Base-by-base conservation (phyloP, 2,329 filamentous ascomycete species). In the Venturia asperata region DNA sequence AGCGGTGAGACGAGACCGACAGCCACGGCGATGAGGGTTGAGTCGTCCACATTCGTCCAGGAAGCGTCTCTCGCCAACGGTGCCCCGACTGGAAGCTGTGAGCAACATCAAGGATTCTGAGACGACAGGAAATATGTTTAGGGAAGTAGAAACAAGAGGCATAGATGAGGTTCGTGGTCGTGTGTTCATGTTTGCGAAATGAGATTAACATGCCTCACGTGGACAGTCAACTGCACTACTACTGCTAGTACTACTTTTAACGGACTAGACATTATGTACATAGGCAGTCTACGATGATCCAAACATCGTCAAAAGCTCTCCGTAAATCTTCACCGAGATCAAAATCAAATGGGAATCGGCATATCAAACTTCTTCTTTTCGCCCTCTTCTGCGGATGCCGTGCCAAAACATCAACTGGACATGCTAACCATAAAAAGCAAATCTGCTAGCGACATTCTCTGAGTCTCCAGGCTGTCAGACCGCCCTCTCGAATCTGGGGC, bases 221-320 rank as follows among this genome's bases (percentile, higher is more conserved):
- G 52, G 27, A 58, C 30, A 30, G 13, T 17, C 15, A 7, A 58
- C 19, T 37, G 52, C 52, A 58, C 15, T 37, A 58, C 19, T 27
- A 58, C 19, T n/a, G 52, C 52, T 37, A 58, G 52, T n/a, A n/a
- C 37, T 58, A 37, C 52, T n/a, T n/a, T 11, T 58, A 34, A 37
- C 11, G 37, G 52, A 58, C 52, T 58, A 58, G 30, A 58, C 17
- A 37, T 58, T 37, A 58, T 58, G 30, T 58, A 58, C 52, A 58
- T 9, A n/a, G 1, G 17, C 7, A 58, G 4, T 19, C 27, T 21
- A 37, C n/a, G 52, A 37, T 37, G 27, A 37, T 58, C 30, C 17
- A 5, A 58, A 58, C 5, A 9, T 39, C 52, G 27, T 34, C 52
- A 58, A 58, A 37, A 58, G 34, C 30, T 11, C 19, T 37, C 52